Base-by-base conservation (phyloP, 768 basidiomycete species). In the Amanita muscaria region DNA sequence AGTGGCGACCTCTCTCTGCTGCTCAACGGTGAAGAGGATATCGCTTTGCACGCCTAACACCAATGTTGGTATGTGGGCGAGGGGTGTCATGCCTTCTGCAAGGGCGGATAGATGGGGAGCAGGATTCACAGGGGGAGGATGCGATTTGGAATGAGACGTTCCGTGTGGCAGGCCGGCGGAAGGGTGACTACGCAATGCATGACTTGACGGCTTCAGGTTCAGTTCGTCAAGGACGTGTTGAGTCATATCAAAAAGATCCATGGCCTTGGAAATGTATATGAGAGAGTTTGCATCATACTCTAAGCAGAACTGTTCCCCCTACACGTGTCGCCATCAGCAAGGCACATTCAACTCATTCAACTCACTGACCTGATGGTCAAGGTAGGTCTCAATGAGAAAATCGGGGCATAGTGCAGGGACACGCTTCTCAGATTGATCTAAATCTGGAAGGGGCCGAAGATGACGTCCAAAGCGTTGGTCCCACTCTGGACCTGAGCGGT, bases 211-310 rank as follows among this genome's bases (percentile, higher is more conserved):
- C 53, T 57, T 18, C 60, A 97, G 68, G 24, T 76, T 72, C 23
- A 97, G 75, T 19, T 76, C 76, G 38, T 74, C 61, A 14, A 99
- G 74, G 12, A 90, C 75, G 12, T 87, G 74, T 1, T 69, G 66
- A 3, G 90, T 91, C 78, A 99, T 82, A 65, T 97, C 94, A 64
- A 99, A 99, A 0, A 98, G 73, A 62, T 98, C 96, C 96, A 99
- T 99, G 24, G 96, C 96, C 64, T 98, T 99, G 4, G 90, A 94
- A 49, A 99, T 80, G 70, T 98, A 99, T 52, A 98, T 91, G 63
- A 98, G 82, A 2, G 93, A 97, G 67, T 98, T 99, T 47, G 96
- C 94, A 60, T 99, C 96, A 62, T 98, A 99, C 60, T 96, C 98
- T 46, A 99, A 70, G 62, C 96, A 98, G 66, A 98, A 99, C 55